phyloP scores from a whole-genome alignment of 371 early-diverging fungal species.

The Mortierella sp. region DNA sequence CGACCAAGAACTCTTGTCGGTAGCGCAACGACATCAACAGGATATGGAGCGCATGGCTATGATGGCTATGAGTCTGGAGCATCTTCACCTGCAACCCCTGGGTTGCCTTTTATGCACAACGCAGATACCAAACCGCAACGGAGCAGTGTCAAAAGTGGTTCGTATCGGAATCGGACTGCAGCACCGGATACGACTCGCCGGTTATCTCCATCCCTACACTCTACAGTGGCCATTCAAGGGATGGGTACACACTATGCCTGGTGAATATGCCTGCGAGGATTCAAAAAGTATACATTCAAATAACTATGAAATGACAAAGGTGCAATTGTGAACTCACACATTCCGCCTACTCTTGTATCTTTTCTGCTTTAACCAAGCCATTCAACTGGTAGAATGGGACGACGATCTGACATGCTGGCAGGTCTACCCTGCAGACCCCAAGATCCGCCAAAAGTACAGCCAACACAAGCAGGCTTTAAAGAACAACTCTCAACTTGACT shows the following conservation, averaged over 20 bases:
- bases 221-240: conserved; percentile 48
- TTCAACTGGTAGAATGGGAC: conserved; percentile 49
- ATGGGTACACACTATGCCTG: conserved; percentile 82
- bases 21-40: conserved; percentile 5
- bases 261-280: conserved; percentile 25
- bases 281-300: conserved; percentile 28
- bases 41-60: conserved; percentile 26
- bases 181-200: conserved; percentile 28
- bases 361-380: conserved; percentile 25
- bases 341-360: too few relatives aligned
- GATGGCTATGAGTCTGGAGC: conserved; percentile 33
- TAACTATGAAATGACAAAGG: too few relatives aligned
- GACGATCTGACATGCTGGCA: conserved; percentile 49
- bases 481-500: conserved; percentile 13
- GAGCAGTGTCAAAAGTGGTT: conserved; percentile 1
- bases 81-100: conserved; percentile 21
- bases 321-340: too few relatives aligned
- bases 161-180: neutral
- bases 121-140: conserved; percentile 27
- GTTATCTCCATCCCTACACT: conserved; percentile 20
- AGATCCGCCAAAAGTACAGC: conserved; percentile 12
- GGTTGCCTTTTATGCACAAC: conserved; percentile 3
- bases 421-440: conserved; percentile 33
- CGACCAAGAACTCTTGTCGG: conserved; percentile 38
- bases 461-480: conserved; percentile 15